Percentiles rank a stretch among this genome's conserved stretches.
Evolutionary conservation across 257 asterid genomes (phyloP).

Genomic region (Solanum arcanum): DNA sequence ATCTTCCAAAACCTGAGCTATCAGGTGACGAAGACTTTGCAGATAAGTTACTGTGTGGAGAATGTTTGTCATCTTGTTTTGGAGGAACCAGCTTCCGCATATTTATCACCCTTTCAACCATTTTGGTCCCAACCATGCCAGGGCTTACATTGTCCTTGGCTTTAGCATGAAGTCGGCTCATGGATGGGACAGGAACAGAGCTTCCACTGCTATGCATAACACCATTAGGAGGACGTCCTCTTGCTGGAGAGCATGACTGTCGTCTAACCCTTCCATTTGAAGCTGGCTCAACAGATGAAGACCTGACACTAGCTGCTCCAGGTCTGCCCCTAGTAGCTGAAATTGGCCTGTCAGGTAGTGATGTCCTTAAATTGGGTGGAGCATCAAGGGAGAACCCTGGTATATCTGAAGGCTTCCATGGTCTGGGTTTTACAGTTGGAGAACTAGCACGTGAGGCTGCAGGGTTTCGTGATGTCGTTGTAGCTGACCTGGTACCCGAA

Average conservation of each 20-base stretch:
- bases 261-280: conserved; percentile 81
- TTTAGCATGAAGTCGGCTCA: conserved; percentile 70
- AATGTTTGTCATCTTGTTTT: conserved; percentile 71
- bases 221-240: conserved; percentile 97
- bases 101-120: conserved; percentile 95
- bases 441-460: conserved; percentile 57
- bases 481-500: conserved; percentile 30
- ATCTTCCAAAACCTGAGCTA: conserved; percentile 89
- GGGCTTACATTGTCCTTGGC: conserved; percentile 95
- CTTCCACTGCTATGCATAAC: conserved; percentile 64
- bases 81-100: conserved; percentile 96
- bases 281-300: conserved; percentile 77
- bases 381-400: conserved; percentile 94
- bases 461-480: conserved; percentile 35
- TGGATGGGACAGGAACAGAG: conserved; percentile 66
- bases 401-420: conserved; percentile 95
- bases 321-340: conserved; percentile 96
- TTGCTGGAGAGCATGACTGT: conserved; percentile 92
- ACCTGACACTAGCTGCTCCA: conserved; percentile 76
- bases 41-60: conserved; percentile 75
- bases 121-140: conserved; percentile 67
- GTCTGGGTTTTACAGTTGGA: conserved; percentile 71
- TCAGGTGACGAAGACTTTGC: conserved; percentile 89
- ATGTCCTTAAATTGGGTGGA: conserved; percentile 88
- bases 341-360: conserved; percentile 76